Conservation (phyloP, 768 basidiomycete species). For the Agrocybe praecox region DNA sequence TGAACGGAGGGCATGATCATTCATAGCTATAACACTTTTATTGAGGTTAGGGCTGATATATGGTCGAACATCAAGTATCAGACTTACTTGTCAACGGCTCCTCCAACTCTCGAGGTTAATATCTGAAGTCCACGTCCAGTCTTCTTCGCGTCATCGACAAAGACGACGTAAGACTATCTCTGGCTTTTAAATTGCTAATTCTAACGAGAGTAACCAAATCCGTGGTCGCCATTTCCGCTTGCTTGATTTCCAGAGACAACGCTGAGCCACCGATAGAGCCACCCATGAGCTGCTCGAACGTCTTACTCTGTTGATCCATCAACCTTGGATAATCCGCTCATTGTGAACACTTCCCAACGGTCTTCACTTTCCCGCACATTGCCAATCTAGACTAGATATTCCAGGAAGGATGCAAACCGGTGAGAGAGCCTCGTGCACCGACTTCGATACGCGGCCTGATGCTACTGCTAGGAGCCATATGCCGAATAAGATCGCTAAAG, state of each 20-base stretch:
- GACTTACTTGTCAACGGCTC: constrained; percentile 72
- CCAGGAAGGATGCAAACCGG: constrained; percentile 69
- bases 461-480: constrained; percentile 52
- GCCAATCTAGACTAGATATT: constrained; percentile 47
- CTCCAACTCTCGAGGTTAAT: constrained; percentile 67
- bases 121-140: constrained; percentile 61
- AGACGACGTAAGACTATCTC: constrained; percentile 55
- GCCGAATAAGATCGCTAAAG: constrained; percentile 56
- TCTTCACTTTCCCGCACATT: constrained; percentile 39
- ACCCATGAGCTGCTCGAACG: constrained; percentile 64
- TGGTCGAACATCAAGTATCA: too few species aligned
- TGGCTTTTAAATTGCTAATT: constrained; percentile 62
- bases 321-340: constrained; percentile 68
- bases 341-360: constrained; percentile 25
- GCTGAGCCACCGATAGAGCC: constrained; percentile 59
- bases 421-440: constrained; percentile 47
- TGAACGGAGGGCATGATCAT: constrained; percentile 65
- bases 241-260: constrained; percentile 70
- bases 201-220: constrained; percentile 68
- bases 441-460: constrained; percentile 40
- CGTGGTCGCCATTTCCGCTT: constrained; percentile 74
- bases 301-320: constrained; percentile 58
- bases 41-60: constrained; percentile 11
- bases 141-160: constrained; percentile 63
- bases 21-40: constrained; percentile 72